A percentile compares a stretch with the other conserved stretches of the same genome.
These are phyloP conservation scores for Annulohypoxylon nitens DNA, from an alignment of 495 filamentous ascomycete genomes.

Conservation along the genomic window DNA sequence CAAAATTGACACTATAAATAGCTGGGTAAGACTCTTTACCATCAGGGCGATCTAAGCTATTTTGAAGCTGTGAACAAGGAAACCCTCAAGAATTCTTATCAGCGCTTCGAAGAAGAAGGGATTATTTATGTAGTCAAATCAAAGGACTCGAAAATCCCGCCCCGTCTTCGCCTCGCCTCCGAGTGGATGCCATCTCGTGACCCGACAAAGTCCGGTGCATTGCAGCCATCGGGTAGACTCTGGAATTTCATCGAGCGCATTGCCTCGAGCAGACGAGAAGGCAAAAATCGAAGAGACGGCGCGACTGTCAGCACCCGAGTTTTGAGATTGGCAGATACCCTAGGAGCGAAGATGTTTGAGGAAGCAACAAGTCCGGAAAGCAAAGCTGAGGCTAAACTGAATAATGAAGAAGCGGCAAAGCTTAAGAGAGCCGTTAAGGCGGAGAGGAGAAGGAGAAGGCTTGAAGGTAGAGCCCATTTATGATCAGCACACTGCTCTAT, in stretches of 20 bases:
- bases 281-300: slow-evolving; percentile 94
- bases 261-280: slow-evolving; percentile 83
- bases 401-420: slow-evolving; percentile 56
- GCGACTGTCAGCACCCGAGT: slow-evolving; percentile 90
- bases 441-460: slow-evolving; percentile 56
- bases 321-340: slow-evolving; percentile 74
- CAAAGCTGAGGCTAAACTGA: slow-evolving; percentile 54
- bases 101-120: slow-evolving; percentile 89
- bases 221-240: slow-evolving; percentile 77
- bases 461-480: slow-evolving; percentile 64
- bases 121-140: slow-evolving; percentile 80
- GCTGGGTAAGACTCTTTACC: slow-evolving; percentile 96
- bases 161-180: slow-evolving; percentile 73
- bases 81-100: slow-evolving; percentile 91
- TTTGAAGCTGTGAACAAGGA: slow-evolving; percentile 99
- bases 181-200: slow-evolving; percentile 85
- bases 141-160: slow-evolving; percentile 68
- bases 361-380: slow-evolving; percentile 53
- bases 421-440: slow-evolving; percentile 54
- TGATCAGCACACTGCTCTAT: slow-evolving; percentile 39
- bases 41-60: slow-evolving; percentile 95
- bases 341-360: slow-evolving; percentile 64
- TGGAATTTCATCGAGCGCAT: slow-evolving; percentile 95
- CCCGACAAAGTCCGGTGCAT: slow-evolving; percentile 62
- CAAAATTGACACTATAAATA: slow-evolving; percentile 52